Conservation (phyloP, 176 grass and related monocot species). For the Urochloa ruziziensis region DNA sequence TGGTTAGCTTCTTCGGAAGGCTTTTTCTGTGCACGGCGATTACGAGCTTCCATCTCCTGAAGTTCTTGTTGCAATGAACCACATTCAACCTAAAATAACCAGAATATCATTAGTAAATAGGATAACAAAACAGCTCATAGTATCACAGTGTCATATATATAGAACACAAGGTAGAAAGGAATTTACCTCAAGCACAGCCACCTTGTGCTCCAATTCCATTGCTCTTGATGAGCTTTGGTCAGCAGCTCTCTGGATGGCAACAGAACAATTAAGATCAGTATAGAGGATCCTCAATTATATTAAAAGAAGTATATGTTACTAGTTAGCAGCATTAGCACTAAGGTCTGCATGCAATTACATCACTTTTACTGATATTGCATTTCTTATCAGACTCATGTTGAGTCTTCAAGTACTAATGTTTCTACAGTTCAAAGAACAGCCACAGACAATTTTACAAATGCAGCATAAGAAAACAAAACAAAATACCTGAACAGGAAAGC, state of each 20-base stretch:
- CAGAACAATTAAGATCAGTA: constrained; percentile 26
- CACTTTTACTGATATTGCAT: background rate
- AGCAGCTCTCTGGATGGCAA: constrained; percentile 72
- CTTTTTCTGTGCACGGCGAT: constrained; percentile 84
- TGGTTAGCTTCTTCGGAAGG: constrained; percentile 97
- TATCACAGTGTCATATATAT: background rate
- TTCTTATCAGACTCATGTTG: background rate
- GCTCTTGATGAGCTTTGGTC: constrained; percentile 95
- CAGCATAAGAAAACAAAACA: constrained; percentile 9
- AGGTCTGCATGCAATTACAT: background rate
- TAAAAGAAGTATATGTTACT: background rate
- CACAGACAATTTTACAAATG: background rate
- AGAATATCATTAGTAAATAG: constrained; percentile 28
- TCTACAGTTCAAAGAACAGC: background rate
- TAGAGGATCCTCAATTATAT: background rate
- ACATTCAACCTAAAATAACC: constrained; percentile 75
- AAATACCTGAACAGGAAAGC: constrained; percentile 9
- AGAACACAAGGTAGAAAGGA: background rate
- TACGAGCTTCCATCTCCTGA: constrained; percentile 85
- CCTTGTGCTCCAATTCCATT: constrained; percentile 88
- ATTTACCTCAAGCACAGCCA: constrained; percentile 91
- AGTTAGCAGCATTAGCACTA: background rate
- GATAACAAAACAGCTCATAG: constrained; percentile 8
- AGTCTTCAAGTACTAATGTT: constrained; percentile 11
- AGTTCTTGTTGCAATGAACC: constrained; percentile 86